These are phyloP conservation scores for Jaminaea rosea DNA, from an alignment of 1,284 basidiomycete species.

Conservation along the genomic window DNA sequence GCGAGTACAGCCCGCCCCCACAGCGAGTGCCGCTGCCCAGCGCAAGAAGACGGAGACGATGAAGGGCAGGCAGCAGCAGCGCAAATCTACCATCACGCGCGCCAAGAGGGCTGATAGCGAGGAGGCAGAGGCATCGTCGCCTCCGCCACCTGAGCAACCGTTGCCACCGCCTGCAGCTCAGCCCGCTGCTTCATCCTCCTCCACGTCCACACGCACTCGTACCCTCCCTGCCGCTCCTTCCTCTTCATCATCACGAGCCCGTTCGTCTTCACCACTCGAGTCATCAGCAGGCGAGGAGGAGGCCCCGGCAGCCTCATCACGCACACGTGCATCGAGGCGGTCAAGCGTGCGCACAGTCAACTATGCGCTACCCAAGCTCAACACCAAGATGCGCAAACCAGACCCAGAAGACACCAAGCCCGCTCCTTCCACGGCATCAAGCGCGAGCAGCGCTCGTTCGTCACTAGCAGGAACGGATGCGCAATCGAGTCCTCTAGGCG, in stretches of 20 bases:
- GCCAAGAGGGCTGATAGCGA: too few relatives aligned
- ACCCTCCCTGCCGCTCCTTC: too few relatives aligned
- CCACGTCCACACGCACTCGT: too few relatives aligned
- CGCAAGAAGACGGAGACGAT: background rate
- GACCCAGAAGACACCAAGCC: slow-evolving; percentile 22
- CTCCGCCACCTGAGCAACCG: too few relatives aligned
- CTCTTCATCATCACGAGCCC: slow-evolving; percentile 6
- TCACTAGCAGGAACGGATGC: background rate
- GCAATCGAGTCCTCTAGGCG: background rate
- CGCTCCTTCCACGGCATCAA: background rate
- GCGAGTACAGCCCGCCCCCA: too few relatives aligned
- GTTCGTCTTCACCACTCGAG: background rate
- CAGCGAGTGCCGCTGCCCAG: too few relatives aligned
- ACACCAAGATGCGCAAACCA: slow-evolving; percentile 47
- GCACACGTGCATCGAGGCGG: background rate
- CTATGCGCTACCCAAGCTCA: slow-evolving; percentile 45
- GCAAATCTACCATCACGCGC: too few relatives aligned
- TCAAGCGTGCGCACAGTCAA: slow-evolving; percentile 26
- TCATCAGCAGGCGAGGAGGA: background rate
- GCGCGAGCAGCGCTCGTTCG: background rate
- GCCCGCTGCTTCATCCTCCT: too few relatives aligned
- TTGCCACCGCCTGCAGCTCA: too few relatives aligned
- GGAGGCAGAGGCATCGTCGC: too few relatives aligned
- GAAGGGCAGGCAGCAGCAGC: slow-evolving; percentile 1
- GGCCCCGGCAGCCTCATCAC: background rate